Percentiles rank a stretch among this genome's conserved stretches.
phyloP scores from a whole-genome alignment of 140 eudicot genomes.

The Stevia rebaudiana region DNA sequence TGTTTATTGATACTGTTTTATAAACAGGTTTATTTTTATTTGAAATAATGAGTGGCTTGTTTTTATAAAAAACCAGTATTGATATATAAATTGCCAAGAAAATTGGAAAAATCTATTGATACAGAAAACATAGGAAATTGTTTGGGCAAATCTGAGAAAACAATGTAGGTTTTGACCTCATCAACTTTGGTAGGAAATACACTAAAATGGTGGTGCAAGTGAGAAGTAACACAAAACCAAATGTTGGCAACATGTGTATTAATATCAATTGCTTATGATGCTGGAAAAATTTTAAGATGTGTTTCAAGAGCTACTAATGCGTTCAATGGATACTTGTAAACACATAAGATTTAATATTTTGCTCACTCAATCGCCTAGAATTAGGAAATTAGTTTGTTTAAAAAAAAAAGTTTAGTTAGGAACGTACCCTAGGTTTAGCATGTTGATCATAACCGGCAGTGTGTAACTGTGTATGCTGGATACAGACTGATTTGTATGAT shows the following conservation, averaged over 20 bases:
- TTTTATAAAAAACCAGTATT: background rate
- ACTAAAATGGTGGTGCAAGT: constrained; percentile 10
- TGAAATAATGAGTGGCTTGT: constrained; percentile 25
- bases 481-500: too few species aligned
- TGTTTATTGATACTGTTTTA: constrained; percentile 10
- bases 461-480: too few species aligned
- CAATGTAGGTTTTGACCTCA: constrained; percentile 2
- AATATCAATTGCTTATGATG: too few species aligned
- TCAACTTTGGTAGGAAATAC: background rate
- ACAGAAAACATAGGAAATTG: background rate
- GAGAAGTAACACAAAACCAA: constrained; percentile 6
- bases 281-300: background rate
- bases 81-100: background rate
- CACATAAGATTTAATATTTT: background rate
- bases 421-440: too few species aligned
- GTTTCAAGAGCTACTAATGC: background rate
- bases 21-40: background rate
- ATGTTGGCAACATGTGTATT: background rate
- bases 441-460: too few species aligned
- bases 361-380: constrained; percentile 8
- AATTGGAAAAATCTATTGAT: background rate
- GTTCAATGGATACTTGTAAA: too few species aligned
- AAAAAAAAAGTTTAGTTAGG: too few species aligned
- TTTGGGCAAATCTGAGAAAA: background rate
- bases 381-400: background rate